Conservation (phyloP, 345 rosid species). For the Eucalyptus cloeziana region DNA sequence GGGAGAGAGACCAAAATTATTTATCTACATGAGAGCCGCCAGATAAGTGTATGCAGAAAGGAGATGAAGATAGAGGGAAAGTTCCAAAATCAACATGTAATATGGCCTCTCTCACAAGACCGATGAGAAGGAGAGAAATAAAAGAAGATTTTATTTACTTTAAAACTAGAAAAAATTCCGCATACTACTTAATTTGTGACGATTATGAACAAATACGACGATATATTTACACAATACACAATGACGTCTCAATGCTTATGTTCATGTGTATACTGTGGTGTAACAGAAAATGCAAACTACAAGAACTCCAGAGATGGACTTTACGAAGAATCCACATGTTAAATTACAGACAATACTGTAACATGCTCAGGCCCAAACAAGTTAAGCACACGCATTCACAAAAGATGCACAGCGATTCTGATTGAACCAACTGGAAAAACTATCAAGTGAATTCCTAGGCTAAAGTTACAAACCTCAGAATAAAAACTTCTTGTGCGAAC, state of each 20-base stretch:
- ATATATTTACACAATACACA: background rate
- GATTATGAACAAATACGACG: background rate
- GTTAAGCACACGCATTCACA: background rate
- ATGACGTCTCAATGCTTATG: background rate
- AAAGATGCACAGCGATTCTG: background rate
- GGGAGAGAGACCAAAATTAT: background rate
- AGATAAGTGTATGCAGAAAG: background rate
- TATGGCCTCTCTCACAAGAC: background rate
- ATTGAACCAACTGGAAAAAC: background rate
- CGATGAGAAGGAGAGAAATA: background rate
- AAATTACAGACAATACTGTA: background rate
- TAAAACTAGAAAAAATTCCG: background rate
- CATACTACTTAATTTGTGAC: background rate
- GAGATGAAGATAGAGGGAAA: background rate
- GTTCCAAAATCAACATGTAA: background rate
- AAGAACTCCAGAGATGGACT: background rate
- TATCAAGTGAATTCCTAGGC: background rate
- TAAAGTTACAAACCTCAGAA: constrained; percentile 61
- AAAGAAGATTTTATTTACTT: background rate
- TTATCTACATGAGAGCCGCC: background rate
- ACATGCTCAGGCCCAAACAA: background rate
- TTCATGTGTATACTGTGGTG: background rate
- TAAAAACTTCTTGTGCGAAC: constrained; percentile 94
- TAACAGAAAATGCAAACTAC: background rate
- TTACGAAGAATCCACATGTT: background rate